Base-by-base conservation (phyloP, 345 rosid genomes). In the Arabidopsis arenosa region DNA sequence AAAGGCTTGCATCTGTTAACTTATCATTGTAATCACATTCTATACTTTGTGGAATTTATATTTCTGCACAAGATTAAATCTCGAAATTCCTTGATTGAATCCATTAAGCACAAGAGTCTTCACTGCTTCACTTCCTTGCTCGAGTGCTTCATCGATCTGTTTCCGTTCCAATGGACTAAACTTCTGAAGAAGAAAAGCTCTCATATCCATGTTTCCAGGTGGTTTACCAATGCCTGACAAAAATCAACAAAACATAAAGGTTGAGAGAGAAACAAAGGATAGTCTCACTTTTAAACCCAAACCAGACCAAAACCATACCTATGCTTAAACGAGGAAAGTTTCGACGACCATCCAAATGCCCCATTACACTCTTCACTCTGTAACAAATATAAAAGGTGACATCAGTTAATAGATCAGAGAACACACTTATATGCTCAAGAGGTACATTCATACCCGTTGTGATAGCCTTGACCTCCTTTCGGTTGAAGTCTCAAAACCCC, bases 131-230 rank as follows among this genome's bases (percentile, higher is more conserved):
- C 83, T 83, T 75, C 93, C 95, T 82, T 87, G 90, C 14, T 85
- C 90, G 11, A 88, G 70, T 14, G 93, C 90, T 52, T 51, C 78
- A 76, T 90, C 87, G 7, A 88, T 89, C 95, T 91, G 95, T 63
- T 80, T 76, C 66, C 82, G 84, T 83, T 94, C 97, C 30, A 48
- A 77, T 7, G 85, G 51, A 72, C 96, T 94, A 75, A 94, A 92
- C 70, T 89, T 88, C 78, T 90, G 97, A 43, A 94, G 82, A 73
- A 90, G 97, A 77, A 83, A 94, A 74, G 98, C 97, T 83, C 84
- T 92, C 90, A 90, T 82, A 84, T 94, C 97, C 95, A 94, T 94
- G 44, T 77, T 80, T 54, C 96, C 98, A 7, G 97, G 97, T 68
- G 97, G 93, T 64, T 87, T 89, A 79, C 96, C 96, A 69, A 94